Evolutionary conservation across 1,139 yeast species (phyloP).

Genomic region (Tardiomyces depauwii): DNA sequence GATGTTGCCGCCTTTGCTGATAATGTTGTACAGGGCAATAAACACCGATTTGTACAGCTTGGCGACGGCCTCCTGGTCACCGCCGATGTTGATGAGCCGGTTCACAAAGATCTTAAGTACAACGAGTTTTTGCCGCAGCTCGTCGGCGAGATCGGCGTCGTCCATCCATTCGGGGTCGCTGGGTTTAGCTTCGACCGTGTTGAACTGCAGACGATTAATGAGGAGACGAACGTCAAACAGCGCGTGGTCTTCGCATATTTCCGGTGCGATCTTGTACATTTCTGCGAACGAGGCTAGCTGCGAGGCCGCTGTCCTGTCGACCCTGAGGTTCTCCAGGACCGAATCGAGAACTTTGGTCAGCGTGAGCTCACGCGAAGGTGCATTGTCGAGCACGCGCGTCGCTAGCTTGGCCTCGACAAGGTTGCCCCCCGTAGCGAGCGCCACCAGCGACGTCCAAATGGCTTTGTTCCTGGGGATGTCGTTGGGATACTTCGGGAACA

Average conservation of each 20-base stretch:
- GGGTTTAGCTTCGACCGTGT: constrained; percentile 14
- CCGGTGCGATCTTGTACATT: constrained; percentile 28
- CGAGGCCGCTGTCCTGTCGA: neutral
- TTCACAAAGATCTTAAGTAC: constrained; percentile 55
- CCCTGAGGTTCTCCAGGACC: neutral
- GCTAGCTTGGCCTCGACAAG: constrained; percentile 60
- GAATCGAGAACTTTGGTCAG: neutral
- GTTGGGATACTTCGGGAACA: constrained; percentile 11
- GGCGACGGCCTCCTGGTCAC: constrained; percentile 26
- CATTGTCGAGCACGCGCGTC: neutral
- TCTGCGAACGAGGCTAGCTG: neutral
- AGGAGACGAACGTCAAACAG: constrained; percentile 48
- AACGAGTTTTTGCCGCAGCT: constrained; percentile 29
- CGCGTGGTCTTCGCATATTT: constrained; percentile 21
- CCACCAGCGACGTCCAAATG: constrained; percentile 23
- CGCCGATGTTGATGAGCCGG: constrained; percentile 40
- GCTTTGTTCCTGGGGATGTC: constrained; percentile 22
- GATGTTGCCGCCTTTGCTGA: constrained; percentile 78
- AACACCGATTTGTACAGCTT: constrained; percentile 49
- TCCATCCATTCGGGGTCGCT: constrained; percentile 39
- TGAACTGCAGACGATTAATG: constrained; percentile 14
- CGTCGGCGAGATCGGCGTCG: constrained; percentile 33
- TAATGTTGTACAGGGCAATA: constrained; percentile 47
- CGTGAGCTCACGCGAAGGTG: neutral
- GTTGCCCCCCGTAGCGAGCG: constrained; percentile 41